Evolutionary conservation across 768 basidiomycete genomes (phyloP).

Genomic region (Lactarius pseudohatsudake): DNA sequence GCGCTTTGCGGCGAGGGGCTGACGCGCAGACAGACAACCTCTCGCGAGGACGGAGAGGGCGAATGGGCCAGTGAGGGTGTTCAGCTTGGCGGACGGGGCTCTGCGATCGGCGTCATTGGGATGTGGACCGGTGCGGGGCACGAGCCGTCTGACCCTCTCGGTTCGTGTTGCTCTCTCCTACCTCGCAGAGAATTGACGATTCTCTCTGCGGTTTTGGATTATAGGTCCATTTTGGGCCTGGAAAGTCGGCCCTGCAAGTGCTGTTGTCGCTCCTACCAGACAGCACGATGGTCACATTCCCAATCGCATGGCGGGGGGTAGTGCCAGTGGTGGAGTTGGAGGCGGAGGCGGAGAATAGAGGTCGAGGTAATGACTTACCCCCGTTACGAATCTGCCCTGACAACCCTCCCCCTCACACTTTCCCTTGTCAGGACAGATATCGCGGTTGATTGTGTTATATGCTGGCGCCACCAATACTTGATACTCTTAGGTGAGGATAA

Average conservation of each 20-base stretch:
- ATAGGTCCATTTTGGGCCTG: conserved; percentile 47
- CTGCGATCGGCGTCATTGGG: conserved; percentile 53
- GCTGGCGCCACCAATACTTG: too few relatives aligned
- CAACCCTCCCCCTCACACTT: too few relatives aligned
- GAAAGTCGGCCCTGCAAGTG: conserved; percentile 36
- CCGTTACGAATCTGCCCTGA: not conserved
- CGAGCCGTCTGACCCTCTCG: conserved; percentile 44
- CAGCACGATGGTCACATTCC: not conserved
- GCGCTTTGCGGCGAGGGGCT: not conserved
- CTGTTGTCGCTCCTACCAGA: not conserved
- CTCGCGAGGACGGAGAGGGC: conserved; percentile 35
- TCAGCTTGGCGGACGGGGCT: conserved; percentile 55
- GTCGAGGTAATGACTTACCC: not conserved
- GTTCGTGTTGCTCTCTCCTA: conserved; percentile 32
- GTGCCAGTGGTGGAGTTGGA: not conserved
- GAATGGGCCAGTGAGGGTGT: conserved; percentile 59
- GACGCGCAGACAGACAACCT: conserved; percentile 24
- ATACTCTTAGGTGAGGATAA: too few relatives aligned
- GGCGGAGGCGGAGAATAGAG: not conserved
- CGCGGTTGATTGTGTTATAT: too few relatives aligned
- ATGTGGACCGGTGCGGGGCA: conserved; percentile 56
- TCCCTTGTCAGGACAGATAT: too few relatives aligned
- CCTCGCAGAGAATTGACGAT: not conserved
- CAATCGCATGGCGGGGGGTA: not conserved
- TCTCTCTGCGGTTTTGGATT: not conserved